Conservation (phyloP, 2,329 filamentous ascomycete genomes). For the Pyrenochaeta sp. region DNA sequence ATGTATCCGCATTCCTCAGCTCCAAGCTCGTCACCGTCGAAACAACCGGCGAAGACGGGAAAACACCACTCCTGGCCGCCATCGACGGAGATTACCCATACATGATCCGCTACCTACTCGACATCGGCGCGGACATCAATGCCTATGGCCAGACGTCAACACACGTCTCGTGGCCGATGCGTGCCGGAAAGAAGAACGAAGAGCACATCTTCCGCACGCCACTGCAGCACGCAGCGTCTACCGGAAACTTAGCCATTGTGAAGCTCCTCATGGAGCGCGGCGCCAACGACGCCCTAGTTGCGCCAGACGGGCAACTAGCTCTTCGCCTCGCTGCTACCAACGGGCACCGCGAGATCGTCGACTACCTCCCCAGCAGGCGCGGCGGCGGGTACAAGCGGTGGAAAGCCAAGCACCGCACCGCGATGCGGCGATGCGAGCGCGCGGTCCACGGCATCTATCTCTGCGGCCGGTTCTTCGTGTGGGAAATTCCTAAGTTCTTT, state of each 20-base stretch:
- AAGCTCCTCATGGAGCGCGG: constrained; percentile 51
- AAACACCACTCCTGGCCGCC: constrained; percentile 26
- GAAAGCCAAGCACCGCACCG: constrained; percentile 20
- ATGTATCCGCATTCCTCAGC: constrained; percentile 15
- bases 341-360: constrained; percentile 55
- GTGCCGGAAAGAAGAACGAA: background rate
- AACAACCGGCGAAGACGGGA: constrained; percentile 12
- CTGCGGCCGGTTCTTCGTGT: constrained; percentile 15
- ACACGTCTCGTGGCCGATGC: background rate
- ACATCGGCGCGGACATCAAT: constrained; percentile 22
- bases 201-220: constrained; percentile 49
- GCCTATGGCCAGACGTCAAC: constrained; percentile 8
- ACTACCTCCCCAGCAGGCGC: constrained; percentile 51
- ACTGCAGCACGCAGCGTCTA: constrained; percentile 54
- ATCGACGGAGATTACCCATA: constrained; percentile 16
- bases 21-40: constrained; percentile 15
- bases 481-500: constrained; percentile 20
- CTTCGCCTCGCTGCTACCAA: constrained; percentile 54
- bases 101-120: constrained; percentile 17
- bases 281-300: constrained; percentile 55
- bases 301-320: constrained; percentile 56
- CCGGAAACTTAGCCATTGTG: constrained; percentile 53
- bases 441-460: constrained; percentile 6
- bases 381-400: constrained; percentile 22
- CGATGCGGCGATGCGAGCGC: constrained; percentile 13